Base-by-base conservation (phyloP, 805 yeast genomes). In the Metschnikowia arizonensis region DNA sequence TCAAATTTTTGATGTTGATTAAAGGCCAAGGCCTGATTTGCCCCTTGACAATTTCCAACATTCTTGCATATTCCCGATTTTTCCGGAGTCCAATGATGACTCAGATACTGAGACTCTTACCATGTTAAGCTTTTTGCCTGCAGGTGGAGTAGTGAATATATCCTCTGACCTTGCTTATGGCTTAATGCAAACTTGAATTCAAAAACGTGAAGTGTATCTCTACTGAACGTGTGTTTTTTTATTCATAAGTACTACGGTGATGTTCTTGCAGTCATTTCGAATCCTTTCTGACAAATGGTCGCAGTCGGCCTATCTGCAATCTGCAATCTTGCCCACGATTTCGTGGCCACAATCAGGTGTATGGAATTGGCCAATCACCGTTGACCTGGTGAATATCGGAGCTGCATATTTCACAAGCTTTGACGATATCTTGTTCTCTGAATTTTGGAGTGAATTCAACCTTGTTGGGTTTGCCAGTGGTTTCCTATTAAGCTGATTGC, bases 321-420 rank as follows among this genome's bases (percentile, higher is more conserved):
- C n/a, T n/a, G 45, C 49, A 18, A 48, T 36, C 28, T 42, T 41
- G 38, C 54, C 54, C 3, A 51, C 45, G 31, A 60, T 50, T 48
- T 60, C 63, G 45, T 60, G 64, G 17, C 63, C 64, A 4, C 56
- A 26, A 56, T 55, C 12, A 44, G 5, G 33, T 23, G 19, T 40
- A 42, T 2, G 48, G 48, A 4, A 59, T 48, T 33, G 64, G 71
- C 85, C 85, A 81, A 23, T 72, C 76, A 15, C 76, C 81, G 44
- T 63, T 62, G 33, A 68, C 65, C 19, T 74, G 64, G 59, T 79
- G 84, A 44, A 74, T 65, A 53, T 81, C 85, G 19, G 78, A 68
- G 33, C 82, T 83, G 61, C 86, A 81, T 19, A 81, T 40, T 10
- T 46, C 50, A 26, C 50, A 48, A 5, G 44, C 42, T 31, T 48